Base-by-base conservation (phyloP, 192 early-diverging fungal genomes). In the Mortierella alpina region DNA sequence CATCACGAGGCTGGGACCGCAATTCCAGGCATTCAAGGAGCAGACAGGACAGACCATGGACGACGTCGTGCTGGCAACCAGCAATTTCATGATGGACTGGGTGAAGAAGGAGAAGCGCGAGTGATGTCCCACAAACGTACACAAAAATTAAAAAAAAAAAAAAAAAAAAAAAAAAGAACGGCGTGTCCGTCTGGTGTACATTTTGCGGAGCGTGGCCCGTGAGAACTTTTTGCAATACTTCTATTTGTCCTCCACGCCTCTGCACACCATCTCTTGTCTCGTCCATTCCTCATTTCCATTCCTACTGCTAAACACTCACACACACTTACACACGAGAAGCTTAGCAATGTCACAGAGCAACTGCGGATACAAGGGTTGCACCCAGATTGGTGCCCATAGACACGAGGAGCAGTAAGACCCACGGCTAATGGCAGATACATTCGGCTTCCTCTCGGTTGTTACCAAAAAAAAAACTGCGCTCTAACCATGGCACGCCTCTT, bases 341-440 rank as follows among this genome's bases (percentile, higher is more conserved):
- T 31, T 31, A 31, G 31, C 31, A 31, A 31, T 31, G 31, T 31
- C 31, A 31, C 31, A 31, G 41, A 39, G 22, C 59, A 50, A 50
- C 54, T 80, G 76, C 70, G 45, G 13, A 61, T 10, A 23, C 59
- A 66, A 72, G 20, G 64, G 64, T 50, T 80, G 76, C 70, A 64
- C 49, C 60, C 77, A 80, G 77, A 61, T 68, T 52, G 77, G 77
- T n/a, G 45, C 22, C 47, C 77, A 80, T 55, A 80, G 77, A 68
- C 77, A 80, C 60, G 77, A 80, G 66, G 77, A 80, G 65, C 77
- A 80, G 77, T 80, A 80, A 12, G 77, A 17, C 17, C 47, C 12
- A 11, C 50, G 13, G 31, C 31, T 31, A 1, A 31, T 31, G 13
- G 17, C 50, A 1, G 17, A 1, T 15, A 11, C 13, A 51, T 17